Evolutionary conservation across 1,139 yeast species (phyloP).

Genomic region (Cylindricascospora bacillispora): DNA sequence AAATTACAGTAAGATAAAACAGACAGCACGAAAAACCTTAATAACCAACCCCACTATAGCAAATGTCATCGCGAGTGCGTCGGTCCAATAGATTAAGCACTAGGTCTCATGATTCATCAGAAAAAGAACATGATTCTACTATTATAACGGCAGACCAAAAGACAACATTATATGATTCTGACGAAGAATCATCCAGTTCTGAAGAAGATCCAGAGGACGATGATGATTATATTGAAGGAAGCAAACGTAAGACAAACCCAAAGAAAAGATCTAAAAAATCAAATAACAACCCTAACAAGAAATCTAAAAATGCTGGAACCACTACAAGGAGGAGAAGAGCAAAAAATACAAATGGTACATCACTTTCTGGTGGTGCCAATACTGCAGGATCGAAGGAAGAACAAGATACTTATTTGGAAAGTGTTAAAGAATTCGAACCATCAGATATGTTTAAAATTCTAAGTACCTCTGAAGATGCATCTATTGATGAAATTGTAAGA

Average conservation of each 20-base stretch:
- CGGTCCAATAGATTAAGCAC: too few species aligned
- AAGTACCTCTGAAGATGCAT: slow-evolving; percentile 38
- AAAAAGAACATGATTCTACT: too few species aligned
- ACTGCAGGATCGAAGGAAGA: slow-evolving; percentile 10
- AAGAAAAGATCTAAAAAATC: slow-evolving; percentile 1
- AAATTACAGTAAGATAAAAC: too few species aligned
- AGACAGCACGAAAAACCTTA: too few species aligned
- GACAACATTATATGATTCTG: neutral
- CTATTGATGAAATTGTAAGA: slow-evolving; percentile 47
- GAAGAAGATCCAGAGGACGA: slow-evolving; percentile 2
- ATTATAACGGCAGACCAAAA: neutral
- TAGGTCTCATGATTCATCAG: too few species aligned
- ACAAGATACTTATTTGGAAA: slow-evolving; percentile 19
- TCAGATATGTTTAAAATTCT: slow-evolving; percentile 44
- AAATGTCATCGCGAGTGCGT: too few species aligned
- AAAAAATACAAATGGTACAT: neutral
- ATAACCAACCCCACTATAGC: too few species aligned
- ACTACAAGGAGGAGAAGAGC: slow-evolving; percentile 1
- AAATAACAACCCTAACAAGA: neutral
- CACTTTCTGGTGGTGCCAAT: slow-evolving; percentile 1
- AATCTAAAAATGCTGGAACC: neutral
- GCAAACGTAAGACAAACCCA: neutral
- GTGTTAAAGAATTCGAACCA: slow-evolving; percentile 34
- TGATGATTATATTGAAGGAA: slow-evolving; percentile 4
- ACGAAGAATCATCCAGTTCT: neutral